phyloP scores from a whole-genome alignment of 2,329 filamentous ascomycete genomes.

The Scedosporium dehoogii region DNA sequence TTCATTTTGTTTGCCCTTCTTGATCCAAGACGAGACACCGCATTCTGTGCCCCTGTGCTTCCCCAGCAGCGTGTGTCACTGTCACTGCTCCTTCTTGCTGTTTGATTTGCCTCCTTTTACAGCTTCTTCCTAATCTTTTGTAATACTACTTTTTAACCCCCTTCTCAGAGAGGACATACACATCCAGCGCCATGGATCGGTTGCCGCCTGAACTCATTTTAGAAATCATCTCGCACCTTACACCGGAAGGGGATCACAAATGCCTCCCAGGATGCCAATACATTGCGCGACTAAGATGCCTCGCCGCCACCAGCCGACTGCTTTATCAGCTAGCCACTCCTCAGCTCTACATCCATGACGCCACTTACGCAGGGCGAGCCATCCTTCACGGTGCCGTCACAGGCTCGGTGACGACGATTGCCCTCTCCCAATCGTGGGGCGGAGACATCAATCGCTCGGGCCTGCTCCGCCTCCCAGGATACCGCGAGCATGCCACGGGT shows the following conservation, averaged over 20 bases:
- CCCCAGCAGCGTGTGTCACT: background rate
- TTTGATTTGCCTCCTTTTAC: background rate
- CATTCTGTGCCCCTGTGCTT: background rate
- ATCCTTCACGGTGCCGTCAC: constrained; percentile 1
- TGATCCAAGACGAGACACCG: background rate
- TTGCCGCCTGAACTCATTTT: constrained; percentile 4
- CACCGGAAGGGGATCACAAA: background rate
- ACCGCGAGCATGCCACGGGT: background rate
- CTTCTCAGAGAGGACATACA: background rate
- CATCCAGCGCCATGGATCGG: background rate
- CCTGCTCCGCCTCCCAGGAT: background rate
- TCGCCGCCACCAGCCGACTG: background rate
- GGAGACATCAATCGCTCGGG: background rate
- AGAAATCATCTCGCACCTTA: constrained; percentile 5
- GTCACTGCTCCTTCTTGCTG: background rate
- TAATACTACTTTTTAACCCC: background rate
- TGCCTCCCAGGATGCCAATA: background rate
- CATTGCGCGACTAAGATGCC: background rate
- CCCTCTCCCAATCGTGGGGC: constrained; percentile 1
- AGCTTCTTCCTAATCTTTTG: background rate
- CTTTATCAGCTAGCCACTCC: constrained; percentile 1
- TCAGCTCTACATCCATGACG: constrained; percentile 4
- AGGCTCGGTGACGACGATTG: background rate
- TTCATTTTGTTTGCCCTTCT: background rate
- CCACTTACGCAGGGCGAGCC: constrained; percentile 1